Percentiles rank a stretch among this genome's conserved stretches.
These are phyloP conservation scores for Gossypium turneri DNA, from an alignment of 345 rosid genomes.

Conservation along the genomic window DNA sequence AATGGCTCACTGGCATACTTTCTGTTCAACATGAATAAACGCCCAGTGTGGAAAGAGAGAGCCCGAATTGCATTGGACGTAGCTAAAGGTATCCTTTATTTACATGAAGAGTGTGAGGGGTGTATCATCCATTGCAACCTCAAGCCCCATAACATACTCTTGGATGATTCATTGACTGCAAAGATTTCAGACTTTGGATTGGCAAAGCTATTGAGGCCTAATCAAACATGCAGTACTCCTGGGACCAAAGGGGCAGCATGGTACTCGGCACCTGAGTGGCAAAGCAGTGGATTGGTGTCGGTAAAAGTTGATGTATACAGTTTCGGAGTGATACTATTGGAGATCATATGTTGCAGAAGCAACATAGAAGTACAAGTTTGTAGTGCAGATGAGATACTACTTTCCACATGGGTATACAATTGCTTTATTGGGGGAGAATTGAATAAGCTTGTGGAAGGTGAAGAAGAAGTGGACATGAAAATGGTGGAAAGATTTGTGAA, in stretches of 20 bases:
- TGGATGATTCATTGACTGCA: constrained; percentile 34
- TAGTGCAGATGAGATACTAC: constrained; percentile 15
- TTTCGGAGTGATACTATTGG: constrained; percentile 22
- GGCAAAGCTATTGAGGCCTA: constrained; percentile 38
- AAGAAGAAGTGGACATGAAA: constrained; percentile 13
- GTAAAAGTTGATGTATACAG: constrained; percentile 26
- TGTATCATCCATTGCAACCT: constrained; percentile 47
- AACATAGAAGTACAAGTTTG: neutral
- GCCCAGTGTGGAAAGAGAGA: no score
- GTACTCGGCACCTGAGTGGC: constrained; percentile 44
- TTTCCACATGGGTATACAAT: constrained; percentile 19
- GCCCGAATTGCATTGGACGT: no score
- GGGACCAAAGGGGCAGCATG: constrained; percentile 37
- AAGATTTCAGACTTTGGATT: constrained; percentile 29
- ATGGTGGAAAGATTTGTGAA: constrained; percentile 19
- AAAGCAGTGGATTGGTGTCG: constrained; percentile 6
- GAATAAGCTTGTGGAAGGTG: constrained; percentile 10
- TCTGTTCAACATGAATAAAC: no score
- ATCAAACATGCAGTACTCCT: constrained; percentile 36
- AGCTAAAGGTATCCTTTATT: no score
- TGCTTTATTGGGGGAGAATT: constrained; percentile 7
- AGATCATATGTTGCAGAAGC: constrained; percentile 23
- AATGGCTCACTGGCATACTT: no score
- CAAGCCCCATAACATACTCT: constrained; percentile 44
- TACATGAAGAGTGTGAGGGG: no score